A percentile compares a stretch with the other conserved stretches of the same genome.
phyloP scores from a whole-genome alignment of 164 flowering plant genomes.

The Vitis rotundifolia region DNA sequence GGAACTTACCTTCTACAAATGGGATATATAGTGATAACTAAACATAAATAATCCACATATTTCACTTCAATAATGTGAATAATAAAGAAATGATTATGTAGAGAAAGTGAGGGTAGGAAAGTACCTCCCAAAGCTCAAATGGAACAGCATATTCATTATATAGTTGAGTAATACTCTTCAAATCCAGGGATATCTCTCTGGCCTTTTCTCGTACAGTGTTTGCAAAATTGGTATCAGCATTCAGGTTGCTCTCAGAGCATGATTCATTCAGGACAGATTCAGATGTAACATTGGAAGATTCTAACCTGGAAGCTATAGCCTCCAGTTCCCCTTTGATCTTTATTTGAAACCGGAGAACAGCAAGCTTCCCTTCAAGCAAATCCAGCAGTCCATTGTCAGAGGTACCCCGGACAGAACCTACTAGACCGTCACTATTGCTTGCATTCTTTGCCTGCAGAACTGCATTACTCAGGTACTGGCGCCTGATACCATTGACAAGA shows the following conservation, averaged over 20 bases:
- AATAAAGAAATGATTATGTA: not conserved
- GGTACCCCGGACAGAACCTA: conserved; percentile 50
- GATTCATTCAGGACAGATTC: conserved; percentile 48
- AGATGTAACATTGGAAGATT: conserved; percentile 35
- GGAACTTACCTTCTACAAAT: not conserved
- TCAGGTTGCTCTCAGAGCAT: conserved; percentile 30
- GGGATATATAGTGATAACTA: not conserved
- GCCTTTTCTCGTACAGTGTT: conserved; percentile 60
- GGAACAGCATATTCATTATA: conserved; percentile 98
- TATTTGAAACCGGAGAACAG: conserved; percentile 89
- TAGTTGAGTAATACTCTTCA: conserved; percentile 88
- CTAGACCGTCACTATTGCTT: conserved; percentile 46
- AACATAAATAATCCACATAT: not conserved
- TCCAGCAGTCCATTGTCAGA: conserved; percentile 80
- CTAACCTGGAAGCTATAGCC: conserved; percentile 58
- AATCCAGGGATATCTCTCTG: conserved; percentile 78
- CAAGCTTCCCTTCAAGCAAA: conserved; percentile 93
- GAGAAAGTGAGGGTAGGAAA: conserved; percentile 1
- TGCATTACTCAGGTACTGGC: conserved; percentile 91
- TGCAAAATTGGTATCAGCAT: conserved; percentile 41
- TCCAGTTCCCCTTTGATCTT: conserved; percentile 85
- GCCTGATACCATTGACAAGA: conserved; percentile 48
- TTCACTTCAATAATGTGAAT: too few species aligned
- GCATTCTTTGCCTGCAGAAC: conserved; percentile 96
- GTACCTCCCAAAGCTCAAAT: conserved; percentile 98